Base-by-base conservation (phyloP, 345 rosid genomes). In the Moringa oleifera region DNA sequence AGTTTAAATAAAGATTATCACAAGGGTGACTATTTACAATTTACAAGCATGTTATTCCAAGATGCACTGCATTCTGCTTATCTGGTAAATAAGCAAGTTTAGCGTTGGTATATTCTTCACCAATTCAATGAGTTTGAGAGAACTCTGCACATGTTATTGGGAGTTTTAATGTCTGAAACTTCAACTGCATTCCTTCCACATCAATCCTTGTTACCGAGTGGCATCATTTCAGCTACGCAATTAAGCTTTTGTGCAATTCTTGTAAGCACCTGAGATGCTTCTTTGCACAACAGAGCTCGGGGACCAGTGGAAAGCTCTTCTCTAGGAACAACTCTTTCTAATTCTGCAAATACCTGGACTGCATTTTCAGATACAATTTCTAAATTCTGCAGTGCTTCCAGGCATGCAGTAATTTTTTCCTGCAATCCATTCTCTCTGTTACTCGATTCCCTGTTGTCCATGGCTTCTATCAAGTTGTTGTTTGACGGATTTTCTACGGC, bases 231-330 rank as follows among this genome's bases (percentile, higher is more conserved):
- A 19, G 84, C 68, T 28, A 82, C 52, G 63, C 78, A 65, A 58
- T 67, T 67, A 20, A 88, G 62, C 57, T 81, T 82, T 58, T 76
- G 79, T 11, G 77, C 63, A 58, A 88, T 65, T 25, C 80, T 57
- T 65, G 90, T 85, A 45, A 90, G 76, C 64, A 79, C 23, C 25
- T 70, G 51, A 18, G 79, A 78, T 65, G 84, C 85, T 61, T 81
- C 80, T 13, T 70, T 59, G 22, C 65, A 63, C 37, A 88, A 71
- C 50, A 74, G 61, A 51, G 74, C 71, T 75, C 66, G 70, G 16
- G 66, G 54, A 57, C 73, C 77, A 33, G 28, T 67, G 50, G 76
- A 68, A 66, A 51, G 13, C 69, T 72, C 84, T 63, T 77, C 83
- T 45, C 62, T 46, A 0, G 85, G 71, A 64, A 33, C 59, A 62